Evolutionary conservation across 164 flowering plant genomes (phyloP).

Genomic region (Macadamia integrifolia): DNA sequence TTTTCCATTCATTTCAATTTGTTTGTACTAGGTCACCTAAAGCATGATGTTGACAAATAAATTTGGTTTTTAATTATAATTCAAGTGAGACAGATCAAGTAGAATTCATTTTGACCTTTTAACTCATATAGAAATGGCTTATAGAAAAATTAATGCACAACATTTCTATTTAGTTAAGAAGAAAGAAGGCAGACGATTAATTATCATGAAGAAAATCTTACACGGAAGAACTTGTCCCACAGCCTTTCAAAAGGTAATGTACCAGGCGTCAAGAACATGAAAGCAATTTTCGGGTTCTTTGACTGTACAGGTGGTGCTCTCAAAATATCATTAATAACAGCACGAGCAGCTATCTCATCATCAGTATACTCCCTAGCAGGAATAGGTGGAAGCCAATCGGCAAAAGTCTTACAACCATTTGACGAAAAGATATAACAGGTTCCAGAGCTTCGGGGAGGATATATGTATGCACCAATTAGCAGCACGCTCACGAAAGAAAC

Average conservation of each 20-base stretch:
- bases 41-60: not conserved
- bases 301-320: slow-evolving; percentile 38
- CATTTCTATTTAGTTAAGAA: not conserved
- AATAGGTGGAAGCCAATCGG: slow-evolving; percentile 76
- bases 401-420: slow-evolving; percentile 48
- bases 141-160: not conserved
- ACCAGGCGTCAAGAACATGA: slow-evolving; percentile 83
- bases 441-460: slow-evolving; percentile 55
- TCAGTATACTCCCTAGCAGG: slow-evolving; percentile 71
- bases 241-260: slow-evolving; percentile 85
- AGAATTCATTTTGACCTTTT: not conserved
- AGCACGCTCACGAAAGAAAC: slow-evolving; percentile 65
- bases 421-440: slow-evolving; percentile 72
- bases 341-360: slow-evolving; percentile 78
- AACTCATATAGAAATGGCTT: not conserved
- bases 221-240: slow-evolving; percentile 87
- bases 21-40: not conserved
- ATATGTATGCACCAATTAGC: slow-evolving; percentile 66
- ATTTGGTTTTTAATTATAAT: not conserved
- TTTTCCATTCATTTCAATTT: not conserved
- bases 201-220: slow-evolving; percentile 27
- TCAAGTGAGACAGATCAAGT: not conserved
- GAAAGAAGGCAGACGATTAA: not conserved
- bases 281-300: slow-evolving; percentile 72
- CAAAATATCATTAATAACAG: slow-evolving; percentile 64